Base-by-base conservation (phyloP, 2,329 filamentous ascomycete species). In the Aspergillus brunneoviolaceus region DNA sequence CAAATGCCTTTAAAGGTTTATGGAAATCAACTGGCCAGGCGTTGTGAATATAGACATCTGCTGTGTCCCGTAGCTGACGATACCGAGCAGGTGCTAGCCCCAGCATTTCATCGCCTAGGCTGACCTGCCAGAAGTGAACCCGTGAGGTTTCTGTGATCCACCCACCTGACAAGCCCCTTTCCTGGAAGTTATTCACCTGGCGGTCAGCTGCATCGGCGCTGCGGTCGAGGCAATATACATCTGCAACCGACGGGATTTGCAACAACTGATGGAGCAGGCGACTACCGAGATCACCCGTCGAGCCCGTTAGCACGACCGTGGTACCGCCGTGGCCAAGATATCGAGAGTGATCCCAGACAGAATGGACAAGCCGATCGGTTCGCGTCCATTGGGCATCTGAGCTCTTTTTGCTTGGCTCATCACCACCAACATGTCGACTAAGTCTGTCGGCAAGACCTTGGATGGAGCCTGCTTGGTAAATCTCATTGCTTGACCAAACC, bases 211-310 rank as follows among this genome's bases (percentile, higher is more conserved):
- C 49, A 31, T 51, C 51, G 7, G 19, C 5, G 9, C 27, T 14
- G 2, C 57, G 57, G 49, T 59, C 55, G 21, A 59, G 51, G 21
- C 57, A 59, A 21, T 60, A 60, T 27, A 60, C n/a, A 1, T 60
- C 16, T 29, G 55, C 23, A 9, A 58, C 27, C 2, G 35, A 19
- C 14, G 42, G 25, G 5, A 45, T 21, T 2, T 27, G 21, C 25
- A 60, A 23, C 11, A 60, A 33, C 3, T 47, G 21, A 16, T 49
- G n/a, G 16, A 60, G 50, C 2, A 60, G 51, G 12, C 49, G 57
- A 12, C 42, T 53, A 3, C 59, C 59, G 4, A 60, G 23, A 2
- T 45, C 23, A 1, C 59, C 59, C 29, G 59, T 60, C 2, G 59
- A 60, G 10, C 59, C 59, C 0, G 59, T 60, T 2, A 60, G 49